Evolutionary conservation across 2,329 filamentous ascomycete species (phyloP), one percentile per base, ranked within the genome.

Genomic region (Hawksworthiomyces lignivorus): DNA sequence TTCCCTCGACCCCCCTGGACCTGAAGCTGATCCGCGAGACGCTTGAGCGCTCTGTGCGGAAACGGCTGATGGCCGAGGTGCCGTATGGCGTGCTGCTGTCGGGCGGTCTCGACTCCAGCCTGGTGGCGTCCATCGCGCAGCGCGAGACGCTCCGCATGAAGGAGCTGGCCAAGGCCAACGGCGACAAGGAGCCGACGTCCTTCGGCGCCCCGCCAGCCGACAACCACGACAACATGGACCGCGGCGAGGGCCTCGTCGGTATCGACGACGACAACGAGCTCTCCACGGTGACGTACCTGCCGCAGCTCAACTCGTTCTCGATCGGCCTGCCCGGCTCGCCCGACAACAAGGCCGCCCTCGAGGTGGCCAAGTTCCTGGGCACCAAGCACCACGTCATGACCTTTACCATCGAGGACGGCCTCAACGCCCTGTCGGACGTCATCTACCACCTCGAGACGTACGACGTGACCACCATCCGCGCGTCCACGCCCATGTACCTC

Each of bases 381-480:
- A 98, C 92, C 44, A 94, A 92, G 71, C 92, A 98, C 65, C 88
- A 98, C 67, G 87, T 88, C 56, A 94, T 98, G 75, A 97, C 89
- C 41, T 98, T 98, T 64, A 97, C 92, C 48, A 83, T 98, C 44
- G 87, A 98, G 63, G 92, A 98, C 59, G 92, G 92, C 46, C 82
- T 98, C 59, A 90, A 98, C 67, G 90, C 92, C 15, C 79, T 98
- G 7, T 94, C 87, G 27, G 92, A 98, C 63, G 92, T 98, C 60
- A 97, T 98, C 61, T 96, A 84, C 70, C 92, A 98, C 68, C 80
- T 98, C 48, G 92, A 98, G 72, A 87, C 87, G 12, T 98, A 92
- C 68, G 92, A 98, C 62, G 92, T 98, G 20, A 98, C 92, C 40
- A 98, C 92, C 4, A 97, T 98, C 61, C 88, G 92, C 60, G 92